phyloP scores from a whole-genome alignment of 805 yeast genomes.

The Lipomyces chichibuensis region DNA sequence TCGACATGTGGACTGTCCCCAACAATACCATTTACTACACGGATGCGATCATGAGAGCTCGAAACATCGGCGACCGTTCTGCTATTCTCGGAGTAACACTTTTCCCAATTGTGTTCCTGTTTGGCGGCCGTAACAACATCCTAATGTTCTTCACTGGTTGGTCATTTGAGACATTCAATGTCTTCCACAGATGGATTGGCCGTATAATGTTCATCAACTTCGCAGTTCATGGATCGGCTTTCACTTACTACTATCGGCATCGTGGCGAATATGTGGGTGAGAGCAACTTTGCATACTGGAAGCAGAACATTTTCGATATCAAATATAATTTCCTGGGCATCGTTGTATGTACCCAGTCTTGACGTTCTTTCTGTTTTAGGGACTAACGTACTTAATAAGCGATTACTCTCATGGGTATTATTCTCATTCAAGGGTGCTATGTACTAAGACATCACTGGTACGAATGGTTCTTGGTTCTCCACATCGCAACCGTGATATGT shows the following conservation, averaged over 20 bases:
- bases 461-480: slow-evolving; percentile 63
- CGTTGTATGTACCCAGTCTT: slow-evolving; percentile 38
- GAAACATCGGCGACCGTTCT: slow-evolving; percentile 31
- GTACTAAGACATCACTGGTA: slow-evolving; percentile 45
- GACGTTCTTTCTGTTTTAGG: too few species aligned
- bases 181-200: slow-evolving; percentile 62
- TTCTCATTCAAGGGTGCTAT: slow-evolving; percentile 11
- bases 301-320: not conserved
- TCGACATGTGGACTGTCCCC: slow-evolving; percentile 3
- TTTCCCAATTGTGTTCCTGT: slow-evolving; percentile 60
- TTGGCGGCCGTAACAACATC: slow-evolving; percentile 76
- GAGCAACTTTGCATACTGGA: slow-evolving; percentile 45
- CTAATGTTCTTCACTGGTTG: slow-evolving; percentile 65
- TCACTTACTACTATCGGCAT: slow-evolving; percentile 50
- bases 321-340: slow-evolving; percentile 44
- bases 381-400: not conserved
- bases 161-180: slow-evolving; percentile 62
- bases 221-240: slow-evolving; percentile 60
- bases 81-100: slow-evolving; percentile 37
- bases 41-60: slow-evolving; percentile 10
- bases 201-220: slow-evolving; percentile 32
- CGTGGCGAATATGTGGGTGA: slow-evolving; percentile 35
- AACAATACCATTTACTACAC: slow-evolving; percentile 5
- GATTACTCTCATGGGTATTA: slow-evolving; percentile 4
- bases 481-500: slow-evolving; percentile 57